Percentiles rank a stretch among this genome's conserved stretches.
Conservation (phyloP, 768 basidiomycete genomes). For the Leccinum subgranulosum region DNA sequence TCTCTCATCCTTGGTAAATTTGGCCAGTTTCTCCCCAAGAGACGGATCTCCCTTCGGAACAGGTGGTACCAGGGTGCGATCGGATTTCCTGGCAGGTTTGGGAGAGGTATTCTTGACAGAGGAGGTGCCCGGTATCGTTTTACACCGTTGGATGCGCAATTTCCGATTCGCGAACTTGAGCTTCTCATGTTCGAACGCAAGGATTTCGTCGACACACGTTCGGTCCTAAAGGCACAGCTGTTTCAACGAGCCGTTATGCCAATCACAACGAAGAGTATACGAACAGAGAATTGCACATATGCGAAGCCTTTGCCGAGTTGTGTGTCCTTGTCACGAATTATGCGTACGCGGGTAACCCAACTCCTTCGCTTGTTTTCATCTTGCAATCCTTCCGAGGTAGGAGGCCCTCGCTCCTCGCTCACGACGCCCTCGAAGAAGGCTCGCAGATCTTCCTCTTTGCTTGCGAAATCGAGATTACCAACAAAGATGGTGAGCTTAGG, state of each 20-base stretch:
- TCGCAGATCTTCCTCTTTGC: conserved; percentile 86
- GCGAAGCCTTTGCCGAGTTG: conserved; percentile 95
- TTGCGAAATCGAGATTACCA: conserved; percentile 89
- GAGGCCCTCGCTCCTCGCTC: conserved; percentile 63
- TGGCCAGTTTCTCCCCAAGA: conserved; percentile 74
- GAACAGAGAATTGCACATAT: conserved; percentile 82
- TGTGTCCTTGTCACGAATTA: conserved; percentile 86
- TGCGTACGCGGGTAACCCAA: conserved; percentile 84
- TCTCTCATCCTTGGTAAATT: conserved; percentile 80
- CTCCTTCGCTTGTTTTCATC: conserved; percentile 37
- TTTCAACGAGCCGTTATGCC: not conserved
- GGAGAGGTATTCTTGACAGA: conserved; percentile 14
- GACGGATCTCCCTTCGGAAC: conserved; percentile 76
- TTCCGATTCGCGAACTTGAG: conserved; percentile 93
- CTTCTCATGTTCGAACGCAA: conserved; percentile 72
- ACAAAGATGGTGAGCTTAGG: conserved; percentile 86
- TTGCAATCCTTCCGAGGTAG: conserved; percentile 31
- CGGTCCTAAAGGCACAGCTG: conserved; percentile 56
- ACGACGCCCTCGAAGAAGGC: conserved; percentile 82
- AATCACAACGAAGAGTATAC: not conserved
- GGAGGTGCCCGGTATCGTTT: conserved; percentile 51
- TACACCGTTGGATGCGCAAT: conserved; percentile 88
- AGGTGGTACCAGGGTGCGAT: conserved; percentile 9
- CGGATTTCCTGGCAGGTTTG: conserved; percentile 4
- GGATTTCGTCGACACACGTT: conserved; percentile 87